phyloP scores from a whole-genome alignment of 805 yeast species.

The Jamesozyma rosinii region DNA sequence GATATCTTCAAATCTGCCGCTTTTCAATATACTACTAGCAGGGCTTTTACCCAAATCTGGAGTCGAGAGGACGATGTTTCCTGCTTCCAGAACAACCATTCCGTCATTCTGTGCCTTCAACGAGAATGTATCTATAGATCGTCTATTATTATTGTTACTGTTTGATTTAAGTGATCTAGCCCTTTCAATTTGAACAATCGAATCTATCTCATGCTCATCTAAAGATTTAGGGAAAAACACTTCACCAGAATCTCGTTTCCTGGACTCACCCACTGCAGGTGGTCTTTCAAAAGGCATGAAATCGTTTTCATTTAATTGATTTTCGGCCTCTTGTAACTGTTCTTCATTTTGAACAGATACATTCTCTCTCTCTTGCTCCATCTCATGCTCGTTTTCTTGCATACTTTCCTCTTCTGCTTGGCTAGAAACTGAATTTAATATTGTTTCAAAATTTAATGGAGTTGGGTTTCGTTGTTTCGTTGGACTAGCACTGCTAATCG shows the following conservation, averaged over 20 bases:
- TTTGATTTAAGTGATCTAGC: conserved; percentile 49
- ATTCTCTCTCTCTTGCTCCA: not conserved
- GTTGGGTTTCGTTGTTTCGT: conserved; percentile 17
- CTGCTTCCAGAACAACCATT: conserved; percentile 37
- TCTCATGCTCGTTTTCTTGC: not conserved
- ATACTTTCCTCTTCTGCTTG: not conserved
- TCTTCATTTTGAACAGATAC: not conserved
- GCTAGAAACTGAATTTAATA: not conserved
- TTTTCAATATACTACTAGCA: conserved; percentile 30
- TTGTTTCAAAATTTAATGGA: conserved; percentile 21
- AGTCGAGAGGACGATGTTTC: conserved; percentile 23
- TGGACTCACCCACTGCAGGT: not conserved
- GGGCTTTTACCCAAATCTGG: conserved; percentile 34
- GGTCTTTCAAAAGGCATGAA: not conserved
- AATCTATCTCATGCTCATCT: conserved; percentile 59
- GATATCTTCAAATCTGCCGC: conserved; percentile 21
- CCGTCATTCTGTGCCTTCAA: conserved; percentile 39
- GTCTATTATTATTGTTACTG: conserved; percentile 23
- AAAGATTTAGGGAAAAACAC: conserved; percentile 64
- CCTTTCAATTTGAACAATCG: conserved; percentile 64
- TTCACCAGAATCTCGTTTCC: conserved; percentile 39
- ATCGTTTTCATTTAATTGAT: not conserved
- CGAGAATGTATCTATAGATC: conserved; percentile 30
- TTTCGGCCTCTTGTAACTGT: not conserved
- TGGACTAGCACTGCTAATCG: not conserved